Conservation (phyloP, 2,329 filamentous ascomycete genomes). For the Aspergillus viridinutans region DNA sequence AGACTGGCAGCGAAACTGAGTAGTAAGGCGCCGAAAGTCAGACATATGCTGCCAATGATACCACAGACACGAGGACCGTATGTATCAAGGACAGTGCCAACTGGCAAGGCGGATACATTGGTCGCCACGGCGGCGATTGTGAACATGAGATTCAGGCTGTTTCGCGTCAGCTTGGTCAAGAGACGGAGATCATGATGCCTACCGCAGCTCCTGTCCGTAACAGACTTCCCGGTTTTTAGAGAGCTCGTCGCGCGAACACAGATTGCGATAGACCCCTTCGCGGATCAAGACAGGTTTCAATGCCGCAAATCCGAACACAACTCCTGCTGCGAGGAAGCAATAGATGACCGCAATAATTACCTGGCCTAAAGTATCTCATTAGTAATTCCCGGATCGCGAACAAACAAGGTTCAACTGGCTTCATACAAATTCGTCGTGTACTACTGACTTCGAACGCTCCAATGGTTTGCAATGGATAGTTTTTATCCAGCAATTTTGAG, state of each 20-base stretch:
- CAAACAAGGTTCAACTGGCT: conserved; percentile 1
- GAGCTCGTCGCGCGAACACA: conserved; percentile 55
- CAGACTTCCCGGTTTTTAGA: conserved; percentile 50
- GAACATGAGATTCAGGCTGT: conserved; percentile 81
- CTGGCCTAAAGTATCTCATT: conserved; percentile 52
- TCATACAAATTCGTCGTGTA: conserved; percentile 50
- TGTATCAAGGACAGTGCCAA: conserved; percentile 78
- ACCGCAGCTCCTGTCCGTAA: conserved; percentile 55
- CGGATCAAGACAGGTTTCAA: conserved; percentile 74
- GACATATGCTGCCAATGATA: conserved; percentile 64
- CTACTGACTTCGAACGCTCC: conserved; percentile 53
- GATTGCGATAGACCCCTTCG: conserved; percentile 66
- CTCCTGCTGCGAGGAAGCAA: conserved; percentile 72
- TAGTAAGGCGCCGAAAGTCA: conserved; percentile 65
- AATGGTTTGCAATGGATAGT: conserved; percentile 23
- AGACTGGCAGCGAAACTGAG: conserved; percentile 64
- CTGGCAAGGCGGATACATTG: conserved; percentile 79
- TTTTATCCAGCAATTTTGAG: conserved; percentile 13
- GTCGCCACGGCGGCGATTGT: conserved; percentile 82
- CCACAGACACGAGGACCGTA: conserved; percentile 76
- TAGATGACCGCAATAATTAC: conserved; percentile 65
- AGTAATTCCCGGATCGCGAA: background rate
- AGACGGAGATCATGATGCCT: conserved; percentile 3
- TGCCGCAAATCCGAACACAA: conserved; percentile 81
- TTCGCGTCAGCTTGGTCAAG: conserved; percentile 9